Conservation (phyloP, 78 protist species). For the Dictyostelium purpureum region DNA sequence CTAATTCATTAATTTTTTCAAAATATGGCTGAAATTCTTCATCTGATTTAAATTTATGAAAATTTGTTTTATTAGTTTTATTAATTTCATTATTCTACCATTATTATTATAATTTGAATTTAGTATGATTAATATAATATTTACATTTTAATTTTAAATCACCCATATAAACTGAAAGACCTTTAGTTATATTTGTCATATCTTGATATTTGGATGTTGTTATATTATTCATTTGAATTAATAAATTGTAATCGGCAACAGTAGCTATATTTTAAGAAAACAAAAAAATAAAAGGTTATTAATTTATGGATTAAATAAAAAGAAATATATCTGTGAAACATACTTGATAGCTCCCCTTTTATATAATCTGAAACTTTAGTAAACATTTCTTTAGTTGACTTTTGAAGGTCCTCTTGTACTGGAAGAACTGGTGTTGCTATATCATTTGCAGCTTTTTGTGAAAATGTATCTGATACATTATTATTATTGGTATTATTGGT, state of each 20-base stretch:
- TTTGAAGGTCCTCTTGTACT: conserved; percentile 31
- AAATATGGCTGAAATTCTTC: conserved; percentile 72
- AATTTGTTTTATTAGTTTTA: too few species aligned
- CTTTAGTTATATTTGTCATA: conserved; percentile 69
- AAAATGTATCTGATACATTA: background rate
- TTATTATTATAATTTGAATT: too few species aligned
- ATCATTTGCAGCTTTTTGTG: conserved; percentile 57
- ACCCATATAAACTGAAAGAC: conserved; percentile 55
- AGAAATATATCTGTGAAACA: background rate
- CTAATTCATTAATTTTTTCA: conserved; percentile 72
- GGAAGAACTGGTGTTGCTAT: conserved; percentile 37
- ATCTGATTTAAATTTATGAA: background rate
- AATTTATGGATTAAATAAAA: background rate
- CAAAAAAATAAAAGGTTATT: background rate
- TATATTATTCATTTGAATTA: conserved; percentile 67
- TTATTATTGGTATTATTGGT: background rate
- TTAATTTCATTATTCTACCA: too few species aligned
- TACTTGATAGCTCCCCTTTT: conserved; percentile 62
- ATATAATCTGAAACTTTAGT: conserved; percentile 62
- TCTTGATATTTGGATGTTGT: conserved; percentile 69
- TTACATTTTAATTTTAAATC: conserved; percentile 67
- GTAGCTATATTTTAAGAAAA: conserved; percentile 24
- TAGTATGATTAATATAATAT: background rate
- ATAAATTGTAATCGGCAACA: conserved; percentile 64
- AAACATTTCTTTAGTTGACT: conserved; percentile 55